phyloP scores from a whole-genome alignment of 1,284 basidiomycete genomes.

The Ganoderma lucidum region DNA sequence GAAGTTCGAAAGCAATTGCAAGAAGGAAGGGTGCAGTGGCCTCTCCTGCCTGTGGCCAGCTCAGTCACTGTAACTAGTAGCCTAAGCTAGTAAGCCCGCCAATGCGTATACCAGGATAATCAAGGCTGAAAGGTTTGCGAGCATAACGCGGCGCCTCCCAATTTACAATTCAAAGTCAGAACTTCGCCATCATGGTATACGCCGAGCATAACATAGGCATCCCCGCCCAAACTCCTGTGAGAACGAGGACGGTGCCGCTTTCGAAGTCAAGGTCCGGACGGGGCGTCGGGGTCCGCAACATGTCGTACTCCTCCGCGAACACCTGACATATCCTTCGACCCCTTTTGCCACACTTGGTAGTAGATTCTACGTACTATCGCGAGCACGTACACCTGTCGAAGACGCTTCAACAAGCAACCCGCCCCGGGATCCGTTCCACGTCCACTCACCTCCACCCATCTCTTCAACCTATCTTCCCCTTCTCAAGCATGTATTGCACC shows the following conservation, averaged over 20 bases:
- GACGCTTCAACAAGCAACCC: background rate
- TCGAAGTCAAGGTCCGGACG: background rate
- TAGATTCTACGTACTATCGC: background rate
- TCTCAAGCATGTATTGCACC: background rate
- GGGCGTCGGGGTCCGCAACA: background rate
- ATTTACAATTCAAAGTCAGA: background rate
- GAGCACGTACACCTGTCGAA: background rate
- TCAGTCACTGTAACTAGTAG: too few relatives aligned
- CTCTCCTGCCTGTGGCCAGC: too few relatives aligned
- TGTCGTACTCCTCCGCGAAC: slow-evolving; percentile 12
- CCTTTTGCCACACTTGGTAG: background rate
- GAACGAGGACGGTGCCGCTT: background rate
- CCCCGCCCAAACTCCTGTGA: background rate
- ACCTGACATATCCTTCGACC: background rate
- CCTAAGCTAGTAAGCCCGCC: background rate
- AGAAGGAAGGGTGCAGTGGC: too few relatives aligned
- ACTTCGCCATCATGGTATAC: background rate
- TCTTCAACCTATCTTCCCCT: background rate
- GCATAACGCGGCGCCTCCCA: background rate
- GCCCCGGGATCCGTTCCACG: background rate
- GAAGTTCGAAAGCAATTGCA: too few relatives aligned
- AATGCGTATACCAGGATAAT: too few relatives aligned
- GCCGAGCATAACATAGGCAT: background rate
- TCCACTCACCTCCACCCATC: background rate
- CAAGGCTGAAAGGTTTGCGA: background rate